Base-by-base conservation (phyloP, 441 rosid genomes). In the Erysimum pusillum region DNA sequence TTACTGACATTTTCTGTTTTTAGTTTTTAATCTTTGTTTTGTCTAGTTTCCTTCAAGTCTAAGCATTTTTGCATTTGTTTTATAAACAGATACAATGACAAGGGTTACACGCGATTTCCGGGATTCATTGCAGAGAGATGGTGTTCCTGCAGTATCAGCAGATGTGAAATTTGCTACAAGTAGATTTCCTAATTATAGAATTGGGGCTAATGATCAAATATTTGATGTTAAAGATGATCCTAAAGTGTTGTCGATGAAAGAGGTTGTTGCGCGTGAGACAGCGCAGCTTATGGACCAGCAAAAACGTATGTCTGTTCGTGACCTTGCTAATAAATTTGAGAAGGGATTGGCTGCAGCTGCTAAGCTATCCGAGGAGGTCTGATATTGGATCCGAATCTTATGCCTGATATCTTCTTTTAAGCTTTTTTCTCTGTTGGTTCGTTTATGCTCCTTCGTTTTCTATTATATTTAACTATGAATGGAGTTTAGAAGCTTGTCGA, bases 311-410 rank as follows among this genome's bases (percentile, higher is more conserved):
- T 93, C 97, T 11, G 97, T 93, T 70, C 98, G 99, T 57, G 98
- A 93, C 66, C 98, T 96, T n/a, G 89, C 98, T n/a, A 85, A 83
- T 61, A 96, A 93, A 84, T 96, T 96, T 7, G 99, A 96, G 83
- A 91, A 82, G 84, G 98, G 95, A 2, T 82, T 96, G 86, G 95
- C 97, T 79, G 94, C 96, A 39, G 98, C 97, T 75, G 93, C 98
- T 62, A 96, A 93, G 85, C 76, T 93, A 70, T 93, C 99, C 9
- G 94, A 91, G 73, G 99, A 93, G 96, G 99, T 93, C 46, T 67
- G 57, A 35, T 49, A 28, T 56, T 0, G 14, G n/a, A n/a, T n/a
- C n/a, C n/a, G n/a, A n/a, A n/a, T n/a, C n/a, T n/a, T n/a, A 7
- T 49, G n/a, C n/a, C 46, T 71, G 22, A 15, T 70, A 5, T 56